Conservation (phyloP, 805 yeast genomes). For the Scheffersomyces lignosus region DNA sequence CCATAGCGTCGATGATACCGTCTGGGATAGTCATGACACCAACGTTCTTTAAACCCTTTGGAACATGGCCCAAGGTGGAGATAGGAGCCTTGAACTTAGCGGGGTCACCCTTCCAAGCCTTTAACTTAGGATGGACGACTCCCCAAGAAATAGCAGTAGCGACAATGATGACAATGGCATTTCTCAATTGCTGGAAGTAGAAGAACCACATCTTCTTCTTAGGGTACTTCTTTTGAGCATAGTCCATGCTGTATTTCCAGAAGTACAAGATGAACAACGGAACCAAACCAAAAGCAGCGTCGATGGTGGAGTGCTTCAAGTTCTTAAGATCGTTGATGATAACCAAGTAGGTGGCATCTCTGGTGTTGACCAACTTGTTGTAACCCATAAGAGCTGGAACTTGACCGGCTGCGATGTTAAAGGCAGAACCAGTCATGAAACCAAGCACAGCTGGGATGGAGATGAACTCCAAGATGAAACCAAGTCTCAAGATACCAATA, state of each 20-base stretch:
- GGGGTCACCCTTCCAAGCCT: constrained; percentile 28
- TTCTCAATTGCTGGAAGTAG: constrained; percentile 73
- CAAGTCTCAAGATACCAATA: constrained; percentile 78
- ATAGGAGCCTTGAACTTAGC: constrained; percentile 46
- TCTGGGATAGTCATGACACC: constrained; percentile 69
- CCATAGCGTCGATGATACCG: constrained; percentile 59
- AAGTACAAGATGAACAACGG: constrained; percentile 67
- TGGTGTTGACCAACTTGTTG: constrained; percentile 63
- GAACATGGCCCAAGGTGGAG: constrained; percentile 71
- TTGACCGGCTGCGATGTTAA: constrained; percentile 80
- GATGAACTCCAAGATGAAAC: constrained; percentile 85
- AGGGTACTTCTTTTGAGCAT: constrained; percentile 64
- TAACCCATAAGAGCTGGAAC: constrained; percentile 85
- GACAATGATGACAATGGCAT: constrained; percentile 77
- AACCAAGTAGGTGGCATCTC: constrained; percentile 67
- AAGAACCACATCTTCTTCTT: constrained; percentile 57
- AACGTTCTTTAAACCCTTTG: constrained; percentile 75
- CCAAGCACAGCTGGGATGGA: constrained; percentile 92
- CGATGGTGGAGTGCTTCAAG: constrained; percentile 64
- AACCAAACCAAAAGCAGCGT: constrained; percentile 88
- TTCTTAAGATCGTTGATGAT: constrained; percentile 71
- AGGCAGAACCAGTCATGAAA: constrained; percentile 93
- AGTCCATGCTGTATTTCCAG: constrained; percentile 67
- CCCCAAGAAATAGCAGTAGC: constrained; percentile 85
- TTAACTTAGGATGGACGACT: constrained; percentile 51